Percentiles rank a stretch among this genome's conserved stretches.
These are phyloP conservation scores for Gorgonomyces haynaldii DNA, from an alignment of 192 early-diverging fungal species.

Conservation along the genomic window DNA sequence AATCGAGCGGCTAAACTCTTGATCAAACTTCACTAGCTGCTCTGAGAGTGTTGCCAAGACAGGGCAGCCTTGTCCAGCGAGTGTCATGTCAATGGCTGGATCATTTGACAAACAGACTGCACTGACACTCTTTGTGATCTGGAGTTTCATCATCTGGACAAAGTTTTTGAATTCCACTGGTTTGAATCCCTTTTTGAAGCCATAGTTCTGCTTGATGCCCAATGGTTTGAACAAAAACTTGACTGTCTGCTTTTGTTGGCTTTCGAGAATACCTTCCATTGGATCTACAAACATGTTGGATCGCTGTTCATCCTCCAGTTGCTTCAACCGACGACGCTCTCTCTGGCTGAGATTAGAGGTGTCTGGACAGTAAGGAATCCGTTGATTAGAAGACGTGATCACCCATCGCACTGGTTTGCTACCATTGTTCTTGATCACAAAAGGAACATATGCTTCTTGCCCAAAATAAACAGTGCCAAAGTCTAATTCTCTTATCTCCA, in stretches of 20 bases:
- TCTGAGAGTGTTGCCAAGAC: too few species aligned
- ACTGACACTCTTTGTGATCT: slow-evolving; percentile 12
- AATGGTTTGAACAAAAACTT: slow-evolving; percentile 26
- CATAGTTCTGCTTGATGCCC: not conserved
- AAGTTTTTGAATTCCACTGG: slow-evolving; percentile 7
- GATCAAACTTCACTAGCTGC: too few species aligned
- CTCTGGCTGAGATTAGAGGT: not conserved
- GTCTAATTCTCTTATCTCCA: not conserved
- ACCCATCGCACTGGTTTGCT: slow-evolving; percentile 20
- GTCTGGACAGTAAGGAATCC: slow-evolving; percentile 19
- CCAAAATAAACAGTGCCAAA: slow-evolving; percentile 34
- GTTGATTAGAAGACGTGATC: slow-evolving; percentile 30
- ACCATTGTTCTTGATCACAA: slow-evolving; percentile 25
- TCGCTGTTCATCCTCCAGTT: not conserved
- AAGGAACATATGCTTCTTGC: slow-evolving; percentile 19
- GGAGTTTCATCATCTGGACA: slow-evolving; percentile 28
- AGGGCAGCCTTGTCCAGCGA: too few species aligned
- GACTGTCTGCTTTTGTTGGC: slow-evolving; percentile 12
- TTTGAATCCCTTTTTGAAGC: slow-evolving; percentile 17
- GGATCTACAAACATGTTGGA: slow-evolving; percentile 25
- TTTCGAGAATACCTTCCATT: slow-evolving; percentile 26
- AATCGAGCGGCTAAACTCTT: slow-evolving; percentile 25
- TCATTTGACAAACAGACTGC: not conserved
- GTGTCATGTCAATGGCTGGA: too few species aligned
- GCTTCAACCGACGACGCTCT: too few species aligned